Evolutionary conservation across 768 basidiomycete genomes (phyloP).

Genomic region (Hemileccinum rubropunctum): DNA sequence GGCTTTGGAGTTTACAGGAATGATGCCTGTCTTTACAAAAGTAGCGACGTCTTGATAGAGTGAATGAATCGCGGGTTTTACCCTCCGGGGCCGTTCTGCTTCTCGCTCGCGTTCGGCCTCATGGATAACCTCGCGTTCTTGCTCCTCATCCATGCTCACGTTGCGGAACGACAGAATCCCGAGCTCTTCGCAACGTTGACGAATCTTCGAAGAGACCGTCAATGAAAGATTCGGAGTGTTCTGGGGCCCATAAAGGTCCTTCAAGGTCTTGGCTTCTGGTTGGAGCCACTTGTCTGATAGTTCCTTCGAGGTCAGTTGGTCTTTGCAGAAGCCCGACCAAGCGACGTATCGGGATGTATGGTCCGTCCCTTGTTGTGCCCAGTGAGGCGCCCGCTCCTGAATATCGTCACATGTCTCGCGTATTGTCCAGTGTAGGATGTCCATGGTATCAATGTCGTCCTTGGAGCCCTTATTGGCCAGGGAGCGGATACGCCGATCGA

Average conservation of each 20-base stretch:
- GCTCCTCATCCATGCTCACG: constrained; percentile 38
- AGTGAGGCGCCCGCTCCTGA: constrained; percentile 29
- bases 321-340: constrained; percentile 16
- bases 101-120: constrained; percentile 30
- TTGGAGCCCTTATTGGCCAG: no score
- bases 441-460: constrained; percentile 16
- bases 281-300: constrained; percentile 35
- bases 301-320: constrained; percentile 1
- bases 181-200: constrained; percentile 24
- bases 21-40: background rate
- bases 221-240: background rate
- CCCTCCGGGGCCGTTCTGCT: background rate
- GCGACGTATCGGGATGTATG: constrained; percentile 26
- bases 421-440: constrained; percentile 46
- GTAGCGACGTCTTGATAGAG: background rate
- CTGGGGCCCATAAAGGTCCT: constrained; percentile 30
- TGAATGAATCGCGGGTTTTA: background rate
- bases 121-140: constrained; percentile 31
- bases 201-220: constrained; percentile 13
- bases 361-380: constrained; percentile 43
- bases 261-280: constrained; percentile 37
- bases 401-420: constrained; percentile 34
- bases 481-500: no score
- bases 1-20: background rate
- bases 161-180: constrained; percentile 22